Percentiles rank a stretch among this genome's conserved stretches.
phyloP scores from a whole-genome alignment of 129 eudicot genomes.

The Tagetes erecta region DNA sequence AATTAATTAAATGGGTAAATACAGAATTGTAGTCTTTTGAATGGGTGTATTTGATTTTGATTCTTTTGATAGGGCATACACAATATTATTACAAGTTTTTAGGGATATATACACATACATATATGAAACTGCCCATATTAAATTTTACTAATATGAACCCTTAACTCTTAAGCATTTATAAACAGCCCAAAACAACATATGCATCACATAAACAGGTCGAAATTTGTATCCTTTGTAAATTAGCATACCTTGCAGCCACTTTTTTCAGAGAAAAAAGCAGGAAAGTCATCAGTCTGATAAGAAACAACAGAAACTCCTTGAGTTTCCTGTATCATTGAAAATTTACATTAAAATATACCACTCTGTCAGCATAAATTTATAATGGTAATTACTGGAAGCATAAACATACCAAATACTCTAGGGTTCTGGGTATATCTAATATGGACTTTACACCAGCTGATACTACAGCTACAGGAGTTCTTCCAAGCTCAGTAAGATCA shows the following conservation, averaged over 20 bases:
- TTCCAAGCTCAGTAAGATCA: constrained; percentile 96
- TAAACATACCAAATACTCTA: constrained; percentile 76
- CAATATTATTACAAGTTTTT: too few relatives aligned
- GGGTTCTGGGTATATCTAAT: constrained; percentile 89
- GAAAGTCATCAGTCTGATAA: constrained; percentile 82
- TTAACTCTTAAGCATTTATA: too few relatives aligned
- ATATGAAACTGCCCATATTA: too few relatives aligned
- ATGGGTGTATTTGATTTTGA: too few relatives aligned
- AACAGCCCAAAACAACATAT: too few relatives aligned
- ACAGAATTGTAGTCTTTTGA: too few relatives aligned
- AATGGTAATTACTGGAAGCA: not conserved
- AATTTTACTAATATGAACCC: too few relatives aligned
- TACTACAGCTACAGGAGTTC: constrained; percentile 80
- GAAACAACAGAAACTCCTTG: constrained; percentile 94
- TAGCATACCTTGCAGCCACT: constrained; percentile 80
- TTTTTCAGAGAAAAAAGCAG: constrained; percentile 66
- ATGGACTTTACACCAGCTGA: constrained; percentile 98
- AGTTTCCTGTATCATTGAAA: constrained; percentile 67
- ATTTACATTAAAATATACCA: constrained; percentile 1
- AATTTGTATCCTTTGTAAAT: too few relatives aligned
- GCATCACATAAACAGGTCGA: too few relatives aligned
- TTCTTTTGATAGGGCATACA: too few relatives aligned
- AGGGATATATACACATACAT: too few relatives aligned
- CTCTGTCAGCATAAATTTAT: not conserved
- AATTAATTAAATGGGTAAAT: too few relatives aligned